Evolutionary conservation across 805 yeast species (phyloP), one percentile per base, ranked within the genome.

Genomic region (Dipodascus geniculatus): DNA sequence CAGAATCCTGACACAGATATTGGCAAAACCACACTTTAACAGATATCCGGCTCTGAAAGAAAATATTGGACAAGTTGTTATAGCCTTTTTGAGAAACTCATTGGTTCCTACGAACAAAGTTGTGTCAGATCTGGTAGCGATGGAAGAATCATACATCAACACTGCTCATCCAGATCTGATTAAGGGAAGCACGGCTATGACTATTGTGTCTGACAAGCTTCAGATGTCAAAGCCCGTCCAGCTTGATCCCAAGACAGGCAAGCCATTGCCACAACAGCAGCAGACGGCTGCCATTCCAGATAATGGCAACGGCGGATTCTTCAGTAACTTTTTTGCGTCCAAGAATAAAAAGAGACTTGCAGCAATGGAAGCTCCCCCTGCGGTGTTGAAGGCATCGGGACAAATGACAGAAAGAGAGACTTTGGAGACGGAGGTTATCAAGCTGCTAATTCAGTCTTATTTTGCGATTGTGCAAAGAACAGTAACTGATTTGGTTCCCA

Each of bases 151-250:
- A 11, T 93, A 93, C 70, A 89, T 93, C 63, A 93, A 93, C 71
- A 93, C 98, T 3, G 97, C 96, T 1, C 99, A 93, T 67, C 97
- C 98, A 3, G 98, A 93, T 67, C 79, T 93, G 63, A 76, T 93
- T 63, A 89, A 87, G 69, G 98, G 99, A 51, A 81, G 93, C 22
- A 95, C 87, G 65, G 99, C 99, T 2, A 83, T 93, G 85, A 81
- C 87, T 1, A 83, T 89, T 68, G 96, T 91, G 24, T 81, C 87
- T 67, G 96, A 91, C 58, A 84, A 81, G 66, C 71, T 88, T 69
- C 90, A 80, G 64, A 83, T 85, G 24, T 72, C 75, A 59, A 84
- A 83, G 58, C 88, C 87, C 57, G 81, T 82, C 24, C 83, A 82
- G 51, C 85, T 89, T 51, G 96, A 88, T 70, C 95, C 96, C 55